Conservation (phyloP, 1,284 basidiomycete genomes). For the Tylopilus sp. region DNA sequence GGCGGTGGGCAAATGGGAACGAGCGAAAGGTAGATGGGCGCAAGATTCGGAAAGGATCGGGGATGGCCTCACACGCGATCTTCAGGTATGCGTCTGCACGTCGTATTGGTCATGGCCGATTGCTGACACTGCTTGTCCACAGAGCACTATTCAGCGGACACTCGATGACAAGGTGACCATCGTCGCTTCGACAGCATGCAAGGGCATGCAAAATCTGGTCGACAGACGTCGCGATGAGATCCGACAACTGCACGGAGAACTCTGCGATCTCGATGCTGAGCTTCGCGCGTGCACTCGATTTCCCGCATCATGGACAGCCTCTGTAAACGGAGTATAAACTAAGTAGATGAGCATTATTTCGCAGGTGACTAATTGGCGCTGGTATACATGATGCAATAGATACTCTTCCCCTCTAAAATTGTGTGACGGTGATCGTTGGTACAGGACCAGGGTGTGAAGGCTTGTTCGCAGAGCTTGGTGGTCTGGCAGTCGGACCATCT, state of each 20-base stretch:
- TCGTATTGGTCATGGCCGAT: neutral
- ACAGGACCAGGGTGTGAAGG: conserved; percentile 8
- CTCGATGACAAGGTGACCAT: conserved; percentile 46
- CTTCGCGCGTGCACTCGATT: conserved; percentile 30
- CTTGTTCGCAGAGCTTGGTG: conserved; percentile 3
- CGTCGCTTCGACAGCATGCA: conserved; percentile 42
- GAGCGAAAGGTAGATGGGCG: conserved; percentile 69
- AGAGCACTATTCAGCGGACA: conserved; percentile 47
- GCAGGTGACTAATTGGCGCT: conserved; percentile 4
- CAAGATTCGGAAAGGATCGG: conserved; percentile 68
- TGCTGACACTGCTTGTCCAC: conserved; percentile 4
- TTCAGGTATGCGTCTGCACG: conserved; percentile 47
- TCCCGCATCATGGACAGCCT: conserved; percentile 10
- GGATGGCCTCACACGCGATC: conserved; percentile 67
- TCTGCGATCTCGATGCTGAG: conserved; percentile 46
- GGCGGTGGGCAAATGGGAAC: conserved; percentile 70
- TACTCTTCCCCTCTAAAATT: conserved; percentile 17
- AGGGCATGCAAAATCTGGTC: conserved; percentile 46
- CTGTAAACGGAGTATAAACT: conserved; percentile 7
- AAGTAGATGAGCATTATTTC: conserved; percentile 17
- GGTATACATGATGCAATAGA: conserved; percentile 34
- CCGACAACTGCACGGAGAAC: conserved; percentile 39
- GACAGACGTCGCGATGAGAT: conserved; percentile 44
- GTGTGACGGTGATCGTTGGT: conserved; percentile 32
- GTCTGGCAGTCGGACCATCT: conserved; percentile 9